Base-by-base conservation (phyloP, 1,139 yeast genomes). In the Diutina sp. region DNA sequence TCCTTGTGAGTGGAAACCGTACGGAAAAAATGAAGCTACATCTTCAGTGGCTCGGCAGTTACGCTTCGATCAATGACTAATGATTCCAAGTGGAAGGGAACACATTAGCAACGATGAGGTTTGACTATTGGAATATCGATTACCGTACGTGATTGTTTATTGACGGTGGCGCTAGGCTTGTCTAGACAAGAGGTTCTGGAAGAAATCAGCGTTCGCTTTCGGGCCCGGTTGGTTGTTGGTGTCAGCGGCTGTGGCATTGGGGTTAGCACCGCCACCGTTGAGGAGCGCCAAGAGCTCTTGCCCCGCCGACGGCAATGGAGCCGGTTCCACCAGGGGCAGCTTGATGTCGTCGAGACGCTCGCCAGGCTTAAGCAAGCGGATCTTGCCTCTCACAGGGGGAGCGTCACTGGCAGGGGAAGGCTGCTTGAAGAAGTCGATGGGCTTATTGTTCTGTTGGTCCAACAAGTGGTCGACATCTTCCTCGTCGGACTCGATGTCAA, bases 371-470 rank as follows among this genome's bases (percentile, higher is more conserved):
- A 32, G 44, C 28, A 50, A 16, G n/a, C 44, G 53, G n/a, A 50
- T 50, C 45, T 50, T 50, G 6, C 25, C 35, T 12, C 41, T 12
- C 11, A 35, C 41, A 6, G 53, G 44, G n/a, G 7, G 35, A 5
- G 12, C 21, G 6, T 50, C 38, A 18, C 46, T 44, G 46, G 38
- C 30, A 6, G 51, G 51, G 29, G 38, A 29, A 14, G 35, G 53
- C 11, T 50, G 53, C 16, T 50, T 50, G 53, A 50, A 50, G 32
- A 50, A 50, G 28, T 50, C 53, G n/a, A 50, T 50, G 53, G 53
- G 53, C 16, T 50, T 50, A 28, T 50, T 50, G 29, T 50, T 50
- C 30, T 47, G 51, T 11, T 30, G 29, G 6, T 50, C 53, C 53
- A 50, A 50, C 8, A 50, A 32, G 12, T 32, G 53, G 53, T 50